Evolutionary conservation across 1,139 yeast genomes (phyloP).

Genomic region (Saccharomycopsis hybrid): DNA sequence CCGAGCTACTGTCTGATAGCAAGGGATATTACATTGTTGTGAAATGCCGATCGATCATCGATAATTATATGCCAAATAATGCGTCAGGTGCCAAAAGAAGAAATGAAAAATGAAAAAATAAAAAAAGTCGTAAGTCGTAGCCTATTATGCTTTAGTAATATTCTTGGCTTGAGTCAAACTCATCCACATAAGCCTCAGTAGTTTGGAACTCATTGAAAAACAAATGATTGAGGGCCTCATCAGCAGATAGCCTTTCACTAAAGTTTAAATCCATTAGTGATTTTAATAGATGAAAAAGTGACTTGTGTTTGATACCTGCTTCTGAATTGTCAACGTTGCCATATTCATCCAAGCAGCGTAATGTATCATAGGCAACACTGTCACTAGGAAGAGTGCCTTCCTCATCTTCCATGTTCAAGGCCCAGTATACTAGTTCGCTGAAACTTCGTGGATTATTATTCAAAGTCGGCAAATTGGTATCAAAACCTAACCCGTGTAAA

Average conservation of each 20-base stretch:
- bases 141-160: background rate
- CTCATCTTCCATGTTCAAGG: constrained; percentile 18
- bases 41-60: no score
- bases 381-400: constrained; percentile 20
- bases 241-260: constrained; percentile 62
- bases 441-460: constrained; percentile 20
- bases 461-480: constrained; percentile 48
- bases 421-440: constrained; percentile 27
- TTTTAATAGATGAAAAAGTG: constrained; percentile 36
- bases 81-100: no score
- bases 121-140: background rate
- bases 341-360: constrained; percentile 13
- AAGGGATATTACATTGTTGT: no score
- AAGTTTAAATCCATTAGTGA: constrained; percentile 65
- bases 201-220: constrained; percentile 42
- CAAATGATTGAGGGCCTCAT: constrained; percentile 63
- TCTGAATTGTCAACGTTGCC: constrained; percentile 14
- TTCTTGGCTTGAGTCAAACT: no score
- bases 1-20: no score
- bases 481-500: constrained; percentile 85
- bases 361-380: constrained; percentile 20
- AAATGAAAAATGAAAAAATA: background rate
- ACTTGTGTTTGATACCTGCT: constrained; percentile 14
- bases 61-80: no score
- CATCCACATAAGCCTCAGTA: no score